A percentile compares a stretch with the other conserved stretches of the same genome.
Evolutionary conservation across 345 rosid species (phyloP).

Genomic region (Syzygium grande): DNA sequence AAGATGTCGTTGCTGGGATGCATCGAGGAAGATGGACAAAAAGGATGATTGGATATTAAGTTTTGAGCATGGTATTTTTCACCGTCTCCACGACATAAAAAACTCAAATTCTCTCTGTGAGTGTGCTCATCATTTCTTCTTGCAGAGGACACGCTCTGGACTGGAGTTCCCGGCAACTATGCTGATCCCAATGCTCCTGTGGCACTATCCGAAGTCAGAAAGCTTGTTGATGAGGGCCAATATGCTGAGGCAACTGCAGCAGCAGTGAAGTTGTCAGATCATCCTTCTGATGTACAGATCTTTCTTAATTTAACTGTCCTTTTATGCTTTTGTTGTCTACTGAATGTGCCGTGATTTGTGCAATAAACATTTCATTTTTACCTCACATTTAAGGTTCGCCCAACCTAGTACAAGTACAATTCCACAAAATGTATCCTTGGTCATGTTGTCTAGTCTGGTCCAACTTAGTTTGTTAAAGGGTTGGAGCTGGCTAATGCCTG

Average conservation of each 20-base stretch:
- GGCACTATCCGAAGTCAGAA: slow-evolving; percentile 58
- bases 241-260: slow-evolving; percentile 66
- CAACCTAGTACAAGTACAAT: not conserved
- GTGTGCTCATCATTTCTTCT: not conserved
- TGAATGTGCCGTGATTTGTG: not conserved
- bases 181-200: slow-evolving; percentile 53
- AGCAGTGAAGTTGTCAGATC: slow-evolving; percentile 51
- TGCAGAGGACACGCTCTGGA: slow-evolving; percentile 89
- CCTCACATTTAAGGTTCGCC: not conserved
- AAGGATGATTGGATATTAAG: not conserved
- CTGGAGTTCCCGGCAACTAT: slow-evolving; percentile 68
- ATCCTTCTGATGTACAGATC: slow-evolving; percentile 51
- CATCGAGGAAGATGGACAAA: not conserved
- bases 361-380: not conserved
- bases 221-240: slow-evolving; percentile 51
- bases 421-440: not conserved
- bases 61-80: not conserved
- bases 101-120: not conserved
- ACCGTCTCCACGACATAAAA: not conserved
- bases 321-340: not conserved
- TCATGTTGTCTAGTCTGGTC: not conserved
- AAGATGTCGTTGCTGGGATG: not conserved
- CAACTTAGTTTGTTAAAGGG: not conserved
- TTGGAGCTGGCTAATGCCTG: not conserved
- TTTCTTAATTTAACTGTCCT: not conserved